phyloP scores from a whole-genome alignment of 192 early-diverging fungal species.

The Borealophlyctis nickersoniae region DNA sequence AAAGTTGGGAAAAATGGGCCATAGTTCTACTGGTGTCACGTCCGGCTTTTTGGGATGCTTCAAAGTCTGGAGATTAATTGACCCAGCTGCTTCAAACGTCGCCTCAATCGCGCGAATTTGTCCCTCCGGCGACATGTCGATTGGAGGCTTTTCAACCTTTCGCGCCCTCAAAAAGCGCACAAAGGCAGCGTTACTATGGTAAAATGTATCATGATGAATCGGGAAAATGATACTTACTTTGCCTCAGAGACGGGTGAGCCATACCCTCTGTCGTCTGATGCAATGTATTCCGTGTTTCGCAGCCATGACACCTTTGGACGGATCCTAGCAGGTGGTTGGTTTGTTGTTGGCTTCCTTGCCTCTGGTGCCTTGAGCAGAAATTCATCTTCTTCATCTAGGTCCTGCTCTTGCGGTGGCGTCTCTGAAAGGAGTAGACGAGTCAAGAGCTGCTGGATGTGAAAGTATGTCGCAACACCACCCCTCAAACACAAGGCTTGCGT shows the following conservation, averaged over 20 bases:
- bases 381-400: not conserved
- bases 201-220: not conserved
- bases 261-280: not conserved
- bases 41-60: slow-evolving; percentile 24
- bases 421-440: not conserved
- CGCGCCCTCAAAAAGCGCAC: slow-evolving; percentile 11
- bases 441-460: slow-evolving; percentile 7
- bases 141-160: not conserved
- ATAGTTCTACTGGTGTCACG: slow-evolving; percentile 29
- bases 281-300: not conserved
- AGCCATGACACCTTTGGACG: slow-evolving; percentile 2
- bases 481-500: too few relatives aligned
- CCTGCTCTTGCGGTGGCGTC: not conserved
- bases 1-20: slow-evolving; percentile 38
- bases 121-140: slow-evolving; percentile 12
- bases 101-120: slow-evolving; percentile 20
- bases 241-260: slow-evolving; percentile 2
- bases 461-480: too few relatives aligned
- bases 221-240: too few relatives aligned
- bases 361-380: not conserved
- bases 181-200: slow-evolving; percentile 9
- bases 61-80: slow-evolving; percentile 12
- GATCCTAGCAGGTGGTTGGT: too few relatives aligned
- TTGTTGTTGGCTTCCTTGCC: too few relatives aligned
- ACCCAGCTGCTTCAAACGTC: slow-evolving; percentile 22